A percentile compares a stretch with the other conserved stretches of the same genome.
phyloP scores from a whole-genome alignment of 176 grass and related monocot species.

The Leersia perrieri region DNA sequence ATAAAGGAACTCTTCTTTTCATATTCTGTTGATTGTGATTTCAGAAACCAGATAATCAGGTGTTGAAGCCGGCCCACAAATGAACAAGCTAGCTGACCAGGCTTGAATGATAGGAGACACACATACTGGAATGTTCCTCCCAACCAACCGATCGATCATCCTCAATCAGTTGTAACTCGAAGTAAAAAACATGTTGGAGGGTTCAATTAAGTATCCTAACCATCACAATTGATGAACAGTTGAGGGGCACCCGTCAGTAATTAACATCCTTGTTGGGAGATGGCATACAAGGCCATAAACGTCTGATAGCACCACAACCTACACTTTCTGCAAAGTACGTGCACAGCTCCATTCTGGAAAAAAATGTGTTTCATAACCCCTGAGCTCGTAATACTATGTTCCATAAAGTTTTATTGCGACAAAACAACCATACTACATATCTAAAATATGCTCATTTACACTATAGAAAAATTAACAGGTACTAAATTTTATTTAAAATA shows the following conservation, averaged over 20 bases:
- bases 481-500: too few species aligned
- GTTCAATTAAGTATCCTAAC: background rate
- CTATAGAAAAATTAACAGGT: too few species aligned
- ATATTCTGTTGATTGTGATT: background rate
- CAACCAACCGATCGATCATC: background rate
- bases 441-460: too few species aligned
- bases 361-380: background rate
- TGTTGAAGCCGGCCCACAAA: background rate
- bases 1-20: background rate
- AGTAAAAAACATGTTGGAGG: background rate
- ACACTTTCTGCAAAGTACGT: background rate
- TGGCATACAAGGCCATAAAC: background rate
- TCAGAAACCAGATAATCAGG: background rate
- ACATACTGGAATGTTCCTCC: background rate
- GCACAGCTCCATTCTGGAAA: background rate
- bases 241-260: background rate
- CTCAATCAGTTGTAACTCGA: background rate
- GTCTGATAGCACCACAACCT: background rate
- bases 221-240: background rate
- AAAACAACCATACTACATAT: too few species aligned
- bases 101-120: background rate
- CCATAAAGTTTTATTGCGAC: too few species aligned
- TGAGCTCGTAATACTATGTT: background rate
- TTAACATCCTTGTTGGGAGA: background rate
- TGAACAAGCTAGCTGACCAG: background rate